Conservation (phyloP, 768 basidiomycete genomes). For the Russula foetens region DNA sequence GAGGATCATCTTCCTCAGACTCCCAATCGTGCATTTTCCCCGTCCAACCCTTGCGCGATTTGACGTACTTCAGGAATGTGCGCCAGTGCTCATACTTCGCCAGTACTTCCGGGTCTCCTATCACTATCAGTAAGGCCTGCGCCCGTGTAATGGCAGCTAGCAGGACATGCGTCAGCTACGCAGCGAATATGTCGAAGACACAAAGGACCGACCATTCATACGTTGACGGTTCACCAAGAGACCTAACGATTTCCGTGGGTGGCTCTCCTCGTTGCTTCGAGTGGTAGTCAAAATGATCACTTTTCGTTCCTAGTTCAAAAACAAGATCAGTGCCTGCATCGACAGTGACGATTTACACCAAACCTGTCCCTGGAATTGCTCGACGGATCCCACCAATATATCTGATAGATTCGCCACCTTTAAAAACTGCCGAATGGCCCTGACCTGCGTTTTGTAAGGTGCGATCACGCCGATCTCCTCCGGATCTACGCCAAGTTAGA, state of each 20-base stretch:
- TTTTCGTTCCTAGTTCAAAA: slow-evolving; percentile 17
- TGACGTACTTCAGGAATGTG: slow-evolving; percentile 48
- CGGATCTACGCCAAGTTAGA: slow-evolving; percentile 16
- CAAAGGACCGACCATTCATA: slow-evolving; percentile 30
- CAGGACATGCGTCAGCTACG: neutral
- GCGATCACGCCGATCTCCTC: slow-evolving; percentile 33
- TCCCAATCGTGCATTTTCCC: slow-evolving; percentile 36
- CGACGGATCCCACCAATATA: slow-evolving; percentile 32
- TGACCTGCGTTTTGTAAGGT: slow-evolving; percentile 32
- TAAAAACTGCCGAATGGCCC: slow-evolving; percentile 27
- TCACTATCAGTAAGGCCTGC: slow-evolving; percentile 51
- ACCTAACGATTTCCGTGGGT: slow-evolving; percentile 26
- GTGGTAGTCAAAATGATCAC: slow-evolving; percentile 33
- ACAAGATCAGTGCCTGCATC: neutral
- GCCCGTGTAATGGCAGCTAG: slow-evolving; percentile 60
- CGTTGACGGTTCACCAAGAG: slow-evolving; percentile 31
- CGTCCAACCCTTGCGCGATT: slow-evolving; percentile 44
- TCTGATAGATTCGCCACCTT: slow-evolving; percentile 7
- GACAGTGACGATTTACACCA: neutral
- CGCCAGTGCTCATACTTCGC: slow-evolving; percentile 49
- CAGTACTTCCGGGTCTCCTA: slow-evolving; percentile 36
- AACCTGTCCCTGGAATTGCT: slow-evolving; percentile 37
- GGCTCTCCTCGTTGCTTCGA: slow-evolving; percentile 25
- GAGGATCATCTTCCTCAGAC: slow-evolving; percentile 15
- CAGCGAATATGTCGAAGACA: slow-evolving; percentile 18